phyloP scores from a whole-genome alignment of 345 rosid species.

The Lepidium aucheri region DNA sequence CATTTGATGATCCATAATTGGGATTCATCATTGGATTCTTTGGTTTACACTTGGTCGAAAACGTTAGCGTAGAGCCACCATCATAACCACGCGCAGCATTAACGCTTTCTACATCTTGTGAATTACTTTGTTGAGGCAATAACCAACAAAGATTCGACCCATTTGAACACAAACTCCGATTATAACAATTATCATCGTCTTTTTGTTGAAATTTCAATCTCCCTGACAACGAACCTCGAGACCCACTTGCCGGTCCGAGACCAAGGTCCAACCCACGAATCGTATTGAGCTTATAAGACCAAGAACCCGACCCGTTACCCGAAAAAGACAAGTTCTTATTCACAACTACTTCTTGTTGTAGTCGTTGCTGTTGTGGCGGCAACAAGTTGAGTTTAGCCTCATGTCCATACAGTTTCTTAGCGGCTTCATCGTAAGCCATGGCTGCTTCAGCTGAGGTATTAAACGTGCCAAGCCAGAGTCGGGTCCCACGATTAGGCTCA shows the following conservation, averaged over 20 bases:
- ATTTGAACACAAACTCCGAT: not conserved
- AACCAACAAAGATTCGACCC: conserved; percentile 24
- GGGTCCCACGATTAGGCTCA: conserved; percentile 40
- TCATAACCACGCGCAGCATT: not conserved
- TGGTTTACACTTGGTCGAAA: not conserved
- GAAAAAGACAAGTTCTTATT: conserved; percentile 15
- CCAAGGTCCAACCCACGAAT: not conserved
- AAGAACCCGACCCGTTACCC: not conserved
- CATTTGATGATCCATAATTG: not conserved
- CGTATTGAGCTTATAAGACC: too few relatives aligned
- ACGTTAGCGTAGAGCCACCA: not conserved
- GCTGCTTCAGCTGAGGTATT: conserved; percentile 46
- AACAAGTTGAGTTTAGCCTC: conserved; percentile 43
- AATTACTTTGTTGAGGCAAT: conserved; percentile 12
- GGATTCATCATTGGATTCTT: not conserved
- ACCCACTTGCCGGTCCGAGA: not conserved
- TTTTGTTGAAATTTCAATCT: not conserved
- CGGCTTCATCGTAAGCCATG: conserved; percentile 47
- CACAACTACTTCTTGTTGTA: not conserved
- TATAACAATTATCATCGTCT: not conserved
- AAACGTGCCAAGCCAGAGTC: conserved; percentile 56
- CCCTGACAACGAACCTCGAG: conserved; percentile 10
- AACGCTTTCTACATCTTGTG: conserved; percentile 8
- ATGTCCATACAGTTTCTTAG: conserved; percentile 41
- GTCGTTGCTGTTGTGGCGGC: conserved; percentile 15